A percentile compares a stretch with the other conserved stretches of the same genome.
Conservation (phyloP, 2,329 filamentous ascomycete genomes). For the Mycosphaerelloides madeirae region DNA sequence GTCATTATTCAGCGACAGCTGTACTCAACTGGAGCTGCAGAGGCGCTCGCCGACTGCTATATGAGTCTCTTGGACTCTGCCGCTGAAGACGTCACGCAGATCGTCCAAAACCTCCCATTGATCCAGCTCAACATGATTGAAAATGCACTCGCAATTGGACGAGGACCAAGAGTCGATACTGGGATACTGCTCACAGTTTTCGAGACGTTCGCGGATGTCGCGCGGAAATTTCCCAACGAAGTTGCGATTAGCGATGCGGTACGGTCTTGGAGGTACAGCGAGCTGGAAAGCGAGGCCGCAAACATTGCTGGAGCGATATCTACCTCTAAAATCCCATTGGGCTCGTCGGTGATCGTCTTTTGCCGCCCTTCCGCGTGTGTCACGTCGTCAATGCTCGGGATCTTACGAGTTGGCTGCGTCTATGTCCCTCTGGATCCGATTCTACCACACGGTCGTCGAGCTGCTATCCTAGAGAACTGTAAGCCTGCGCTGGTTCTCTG, state of each 20-base stretch:
- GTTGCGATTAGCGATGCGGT: conserved; percentile 8
- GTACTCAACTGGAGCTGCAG: conserved; percentile 15
- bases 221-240: not conserved
- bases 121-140: conserved; percentile 7
- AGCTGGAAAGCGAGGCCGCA: conserved; percentile 5
- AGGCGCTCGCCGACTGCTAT: conserved; percentile 13
- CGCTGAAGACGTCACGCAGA: conserved; percentile 1
- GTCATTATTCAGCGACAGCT: conserved; percentile 10
- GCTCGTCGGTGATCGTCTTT: conserved; percentile 9
- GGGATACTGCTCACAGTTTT: conserved; percentile 7
- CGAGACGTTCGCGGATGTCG: conserved; percentile 9
- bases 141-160: conserved; percentile 11
- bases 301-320: too few species aligned
- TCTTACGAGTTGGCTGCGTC: conserved; percentile 7
- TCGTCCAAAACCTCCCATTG: conserved; percentile 1
- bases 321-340: too few species aligned
- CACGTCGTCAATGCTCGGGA: conserved; percentile 13
- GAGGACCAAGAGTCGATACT: too few species aligned
- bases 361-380: conserved; percentile 11
- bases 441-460: conserved; percentile 9
- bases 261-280: conserved; percentile 10
- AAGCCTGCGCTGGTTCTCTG: conserved; percentile 11
- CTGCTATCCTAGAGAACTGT: conserved; percentile 10
- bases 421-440: conserved; percentile 17
- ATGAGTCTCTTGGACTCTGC: conserved; percentile 10